phyloP scores from a whole-genome alignment of 345 rosid genomes.

The Moricandia moricandioides region DNA sequence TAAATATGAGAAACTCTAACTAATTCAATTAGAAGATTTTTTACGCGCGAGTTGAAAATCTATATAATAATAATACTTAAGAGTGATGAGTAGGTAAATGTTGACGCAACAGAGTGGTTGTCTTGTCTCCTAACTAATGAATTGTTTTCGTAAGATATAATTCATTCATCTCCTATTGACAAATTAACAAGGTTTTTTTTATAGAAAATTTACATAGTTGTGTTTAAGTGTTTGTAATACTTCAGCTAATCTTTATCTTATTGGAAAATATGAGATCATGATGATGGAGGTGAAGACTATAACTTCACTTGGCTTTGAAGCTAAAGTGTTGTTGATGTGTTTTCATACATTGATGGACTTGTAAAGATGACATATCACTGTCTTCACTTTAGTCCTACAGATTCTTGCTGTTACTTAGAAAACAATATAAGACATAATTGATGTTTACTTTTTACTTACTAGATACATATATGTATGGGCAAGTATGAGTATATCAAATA shows the following conservation, averaged over 20 bases:
- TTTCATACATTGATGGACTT: conserved; percentile 15
- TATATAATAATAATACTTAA: conserved; percentile 5
- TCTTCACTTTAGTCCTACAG: conserved; percentile 34
- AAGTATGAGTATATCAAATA: too few species aligned
- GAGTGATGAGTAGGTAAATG: conserved; percentile 26
- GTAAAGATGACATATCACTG: conserved; percentile 48
- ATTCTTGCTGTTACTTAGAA: conserved; percentile 11
- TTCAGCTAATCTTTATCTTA: not conserved
- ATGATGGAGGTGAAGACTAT: conserved; percentile 15
- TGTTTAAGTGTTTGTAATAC: conserved; percentile 1
- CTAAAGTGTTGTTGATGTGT: conserved; percentile 39
- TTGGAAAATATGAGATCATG: conserved; percentile 14
- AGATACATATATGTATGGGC: not conserved
- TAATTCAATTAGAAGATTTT: too few species aligned
- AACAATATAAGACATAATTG: not conserved
- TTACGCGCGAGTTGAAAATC: too few species aligned
- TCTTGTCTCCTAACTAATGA: conserved; percentile 23
- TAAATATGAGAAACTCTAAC: too few species aligned
- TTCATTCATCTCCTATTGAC: not conserved
- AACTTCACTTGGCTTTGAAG: conserved; percentile 65
- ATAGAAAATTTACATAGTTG: not conserved
- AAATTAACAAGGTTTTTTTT: not conserved
- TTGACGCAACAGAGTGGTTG: conserved; percentile 34
- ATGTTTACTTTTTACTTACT: not conserved
- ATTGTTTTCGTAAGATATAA: conserved; percentile 3